phyloP scores from a whole-genome alignment of 345 rosid genomes.

The Carallia brachiata region DNA sequence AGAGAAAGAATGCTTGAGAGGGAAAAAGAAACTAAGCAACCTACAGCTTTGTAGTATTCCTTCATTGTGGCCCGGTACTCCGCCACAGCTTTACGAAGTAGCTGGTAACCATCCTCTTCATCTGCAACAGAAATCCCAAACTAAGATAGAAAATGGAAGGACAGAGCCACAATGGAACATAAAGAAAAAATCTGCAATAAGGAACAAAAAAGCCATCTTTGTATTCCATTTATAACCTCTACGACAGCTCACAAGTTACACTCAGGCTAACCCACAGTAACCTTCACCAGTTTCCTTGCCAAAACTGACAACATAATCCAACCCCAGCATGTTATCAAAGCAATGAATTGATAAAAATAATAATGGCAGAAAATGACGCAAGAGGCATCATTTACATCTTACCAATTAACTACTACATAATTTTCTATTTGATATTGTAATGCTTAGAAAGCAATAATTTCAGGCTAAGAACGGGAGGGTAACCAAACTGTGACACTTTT shows the following conservation, averaged over 20 bases:
- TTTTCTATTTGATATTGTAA: no score
- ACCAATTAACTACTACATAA: no score
- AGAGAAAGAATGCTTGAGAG: background rate
- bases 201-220: background rate
- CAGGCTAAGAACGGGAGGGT: background rate
- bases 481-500: background rate
- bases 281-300: no score
- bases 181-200: background rate
- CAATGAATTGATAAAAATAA: no score
- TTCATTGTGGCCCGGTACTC: constrained; percentile 54
- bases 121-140: constrained; percentile 16
- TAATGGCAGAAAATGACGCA: background rate
- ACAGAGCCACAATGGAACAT: background rate
- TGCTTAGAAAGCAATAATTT: background rate
- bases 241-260: no score
- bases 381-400: background rate
- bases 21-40: constrained; percentile 11
- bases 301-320: no score
- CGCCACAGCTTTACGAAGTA: constrained; percentile 52
- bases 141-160: background rate
- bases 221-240: no score
- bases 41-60: constrained; percentile 53
- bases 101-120: constrained; percentile 46
- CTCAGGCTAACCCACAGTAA: no score
- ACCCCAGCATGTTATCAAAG: no score